Evolutionary conservation across 495 filamentous ascomycete genomes (phyloP), one percentile per base, ranked within the genome.

Genomic region (Xylaria bambusicola): DNA sequence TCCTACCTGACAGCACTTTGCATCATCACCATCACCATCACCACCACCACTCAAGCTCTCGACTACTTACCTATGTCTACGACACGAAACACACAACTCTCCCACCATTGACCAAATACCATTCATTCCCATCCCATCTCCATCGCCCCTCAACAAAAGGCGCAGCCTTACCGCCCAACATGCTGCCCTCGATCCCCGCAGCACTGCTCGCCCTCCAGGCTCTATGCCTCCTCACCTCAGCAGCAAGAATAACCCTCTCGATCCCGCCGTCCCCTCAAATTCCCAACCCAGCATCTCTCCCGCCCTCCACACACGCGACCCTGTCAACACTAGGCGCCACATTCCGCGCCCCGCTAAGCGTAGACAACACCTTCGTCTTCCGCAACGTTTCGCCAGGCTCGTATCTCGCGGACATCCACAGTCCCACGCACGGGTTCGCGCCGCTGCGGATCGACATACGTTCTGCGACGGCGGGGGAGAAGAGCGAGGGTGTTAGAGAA

Each of bases 391-490:
- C 73, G 4, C 53, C 77, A 5, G 88, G 86, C 1, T 88, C 83
- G 38, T 98, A 96, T 68, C 80, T 97, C 2, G 82, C 90, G 18
- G 88, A 93, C 64, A 79, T 97, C n/a, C 79, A 88, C 69, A 86
- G 85, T 64, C 68, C 77, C 2, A 90, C 89, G 36, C 84, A 86
- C 68, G 80, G 81, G 48, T 97, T 97, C 65, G 80, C 83, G 60
- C 86, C 90, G 2, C 75, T 93, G 63, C 78, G 91, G 5, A 78
- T 97, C 5, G 92, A 97, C 70, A 82, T 96, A 31, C 62, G 69
- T n/a, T 64, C 75, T 17, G 73, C 73, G 61, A 38, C 52, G 66
- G 23, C 17, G 7, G 54, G 4, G 3, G n/a, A n/a, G n/a, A n/a
- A n/a, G n/a, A n/a, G n/a, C n/a, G n/a, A n/a, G n/a, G n/a, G n/a